Evolutionary conservation across 106 monocot genomes (phyloP).

Genomic region (Allium fistulosum): DNA sequence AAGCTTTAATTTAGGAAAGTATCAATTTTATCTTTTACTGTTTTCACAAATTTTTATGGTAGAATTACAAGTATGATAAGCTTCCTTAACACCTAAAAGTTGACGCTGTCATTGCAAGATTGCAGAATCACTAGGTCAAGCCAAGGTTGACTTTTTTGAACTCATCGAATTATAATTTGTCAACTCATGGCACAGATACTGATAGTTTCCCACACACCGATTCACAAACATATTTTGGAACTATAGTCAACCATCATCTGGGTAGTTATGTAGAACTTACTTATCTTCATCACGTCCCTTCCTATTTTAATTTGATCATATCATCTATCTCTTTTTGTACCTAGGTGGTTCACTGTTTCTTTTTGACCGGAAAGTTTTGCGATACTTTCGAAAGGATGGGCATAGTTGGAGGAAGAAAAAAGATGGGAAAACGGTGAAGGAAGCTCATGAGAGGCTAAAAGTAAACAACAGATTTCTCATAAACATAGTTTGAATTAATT

Average conservation of each 20-base stretch:
- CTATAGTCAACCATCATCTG: not conserved
- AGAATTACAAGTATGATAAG: not conserved
- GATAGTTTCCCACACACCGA: too few species aligned
- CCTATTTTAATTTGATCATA: not conserved
- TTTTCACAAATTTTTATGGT: not conserved
- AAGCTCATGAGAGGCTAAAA: conserved; percentile 96
- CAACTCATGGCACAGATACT: not conserved
- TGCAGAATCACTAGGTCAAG: too few species aligned
- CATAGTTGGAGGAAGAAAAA: conserved; percentile 98
- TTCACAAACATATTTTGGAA: not conserved
- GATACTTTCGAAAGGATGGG: conserved; percentile 94
- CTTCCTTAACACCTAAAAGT: too few species aligned
- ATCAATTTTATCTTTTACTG: too few species aligned
- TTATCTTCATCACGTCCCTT: not conserved
- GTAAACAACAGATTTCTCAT: conserved; percentile 17
- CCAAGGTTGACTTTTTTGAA: not conserved
- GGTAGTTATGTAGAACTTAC: not conserved
- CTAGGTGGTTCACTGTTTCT: conserved; percentile 55
- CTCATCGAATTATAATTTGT: not conserved
- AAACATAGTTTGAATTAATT: too few species aligned
- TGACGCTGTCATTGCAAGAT: too few species aligned
- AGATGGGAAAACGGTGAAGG: conserved; percentile 94
- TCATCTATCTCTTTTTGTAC: not conserved
- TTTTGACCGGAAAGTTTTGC: conserved; percentile 80
- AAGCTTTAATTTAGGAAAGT: too few species aligned